These are phyloP conservation scores for Phytophthora ohioensis DNA, from an alignment of 352 stramenopile species.

Conservation along the genomic window DNA sequence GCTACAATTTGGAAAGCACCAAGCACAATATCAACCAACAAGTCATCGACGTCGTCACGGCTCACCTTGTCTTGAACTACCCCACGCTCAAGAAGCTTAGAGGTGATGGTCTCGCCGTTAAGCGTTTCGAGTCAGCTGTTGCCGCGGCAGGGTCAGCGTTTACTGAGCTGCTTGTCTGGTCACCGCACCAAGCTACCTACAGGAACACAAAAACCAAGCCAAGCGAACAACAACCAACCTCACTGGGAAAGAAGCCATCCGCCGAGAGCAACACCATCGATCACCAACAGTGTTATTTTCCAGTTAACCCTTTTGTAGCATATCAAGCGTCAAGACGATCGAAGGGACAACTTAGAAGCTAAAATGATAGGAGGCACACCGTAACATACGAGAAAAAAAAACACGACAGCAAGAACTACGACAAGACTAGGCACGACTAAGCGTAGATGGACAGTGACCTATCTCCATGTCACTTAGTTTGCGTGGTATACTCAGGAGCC, in stretches of 20 bases:
- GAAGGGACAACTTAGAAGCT: too few relatives aligned
- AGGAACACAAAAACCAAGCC: too few relatives aligned
- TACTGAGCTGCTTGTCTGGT: too few relatives aligned
- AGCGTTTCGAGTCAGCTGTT: not conserved
- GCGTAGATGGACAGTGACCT: constrained; percentile 1
- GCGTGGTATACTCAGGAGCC: constrained; percentile 20
- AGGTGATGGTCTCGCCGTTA: not conserved
- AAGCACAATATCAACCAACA: not conserved
- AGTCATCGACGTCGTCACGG: not conserved
- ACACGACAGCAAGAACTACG: too few relatives aligned
- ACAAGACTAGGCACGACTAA: constrained; percentile 19
- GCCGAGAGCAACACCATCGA: too few relatives aligned
- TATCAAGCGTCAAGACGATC: too few relatives aligned
- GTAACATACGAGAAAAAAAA: not conserved
- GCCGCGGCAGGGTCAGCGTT: too few relatives aligned
- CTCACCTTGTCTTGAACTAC: not conserved
- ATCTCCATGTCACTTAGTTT: constrained; percentile 19
- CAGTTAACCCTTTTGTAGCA: not conserved
- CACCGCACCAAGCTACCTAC: too few relatives aligned
- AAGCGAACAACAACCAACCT: too few relatives aligned
- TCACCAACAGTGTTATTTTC: too few relatives aligned
- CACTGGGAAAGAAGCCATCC: too few relatives aligned
- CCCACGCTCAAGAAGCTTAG: not conserved
- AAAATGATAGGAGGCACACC: too few relatives aligned
- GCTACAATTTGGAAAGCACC: constrained; percentile 5